Conservation (phyloP, 2,329 filamentous ascomycete species). For the Byssochlamys sp. region DNA sequence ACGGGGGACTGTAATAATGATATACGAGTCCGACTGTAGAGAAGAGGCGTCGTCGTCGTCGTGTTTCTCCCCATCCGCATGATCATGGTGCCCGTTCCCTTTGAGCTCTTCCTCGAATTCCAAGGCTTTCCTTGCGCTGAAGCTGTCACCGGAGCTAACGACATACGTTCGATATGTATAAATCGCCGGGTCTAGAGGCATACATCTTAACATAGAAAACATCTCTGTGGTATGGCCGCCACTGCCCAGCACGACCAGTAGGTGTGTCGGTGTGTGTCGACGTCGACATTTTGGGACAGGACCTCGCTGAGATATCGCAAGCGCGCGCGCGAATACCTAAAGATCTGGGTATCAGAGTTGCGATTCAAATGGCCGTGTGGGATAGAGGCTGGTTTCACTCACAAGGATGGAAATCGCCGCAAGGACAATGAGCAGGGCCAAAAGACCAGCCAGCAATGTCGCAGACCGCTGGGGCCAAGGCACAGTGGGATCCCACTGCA, state of each 20-base stretch:
- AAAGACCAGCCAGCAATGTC: neutral
- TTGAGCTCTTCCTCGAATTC: constrained; percentile 50
- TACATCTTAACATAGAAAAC: constrained; percentile 67
- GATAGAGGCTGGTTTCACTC: neutral
- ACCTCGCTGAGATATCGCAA: constrained; percentile 21
- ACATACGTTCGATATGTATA: constrained; percentile 69
- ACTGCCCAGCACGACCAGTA: constrained; percentile 77
- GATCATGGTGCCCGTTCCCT: constrained; percentile 1
- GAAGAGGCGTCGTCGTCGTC: neutral
- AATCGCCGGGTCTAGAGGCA: constrained; percentile 36
- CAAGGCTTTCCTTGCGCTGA: constrained; percentile 55
- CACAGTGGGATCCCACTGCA: neutral
- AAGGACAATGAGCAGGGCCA: neutral
- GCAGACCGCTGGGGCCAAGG: neutral
- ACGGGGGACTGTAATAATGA: constrained; percentile 60
- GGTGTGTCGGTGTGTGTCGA: constrained; percentile 41
- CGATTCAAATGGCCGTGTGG: neutral
- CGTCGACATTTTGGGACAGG: constrained; percentile 20
- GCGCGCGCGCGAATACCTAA: constrained; percentile 17
- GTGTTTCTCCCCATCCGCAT: constrained; percentile 1
- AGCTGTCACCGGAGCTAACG: constrained; percentile 63
- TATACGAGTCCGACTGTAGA: constrained; percentile 38
- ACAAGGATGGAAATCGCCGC: neutral
- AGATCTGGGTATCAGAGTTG: constrained; percentile 4
- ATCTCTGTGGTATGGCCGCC: constrained; percentile 94